Base-by-base conservation (phyloP, 345 rosid species). In the Draba incana region DNA sequence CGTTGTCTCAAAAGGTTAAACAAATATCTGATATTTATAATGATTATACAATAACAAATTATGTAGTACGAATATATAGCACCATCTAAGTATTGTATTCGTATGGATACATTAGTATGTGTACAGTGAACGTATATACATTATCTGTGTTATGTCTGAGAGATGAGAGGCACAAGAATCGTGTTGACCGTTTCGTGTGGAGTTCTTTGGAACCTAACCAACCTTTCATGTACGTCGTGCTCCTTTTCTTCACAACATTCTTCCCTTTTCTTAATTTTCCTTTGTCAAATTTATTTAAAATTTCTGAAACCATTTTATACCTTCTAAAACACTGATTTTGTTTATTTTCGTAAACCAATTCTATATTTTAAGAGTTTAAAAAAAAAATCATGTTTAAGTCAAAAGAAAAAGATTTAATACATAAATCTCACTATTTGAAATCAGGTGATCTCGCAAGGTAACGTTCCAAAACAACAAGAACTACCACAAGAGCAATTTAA, bases 101-200 rank as follows among this genome's bases (percentile, higher is more conserved):
- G 66, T 72, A 35, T 49, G 60, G 39, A 54, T 63, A 62, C 6
- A 39, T 46, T 45, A 10, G 15, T 11, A 28, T 70, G 23, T 12
- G 23, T 66, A 14, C n/a, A n/a, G n/a, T n/a, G n/a, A n/a, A n/a
- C 46, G 10, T 51, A 2, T 28, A 45, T 43, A 33, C 37, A 33
- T 33, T 33, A 33, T 33, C 5, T 77, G 69, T 33, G 62, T 67
- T 35, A n/a, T 75, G 74, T 75, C 70, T 49, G 55, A 41, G 53
- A 37, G 65, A 55, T 78, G 72, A 77, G 78, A 76, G 83, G 84
- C 90, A 86, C 89, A 83, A 86, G 80, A 86, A 78, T 84, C 82
- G 92, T 86, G 96, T 84, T 85, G 85, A 75, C 84, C 96, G 80
- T 86, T 78, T 84, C 97, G 90, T 86, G 86, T 82, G 88, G 87